Evolutionary conservation across 1,284 basidiomycete genomes (phyloP).

Genomic region (Tilletia walkeri): DNA sequence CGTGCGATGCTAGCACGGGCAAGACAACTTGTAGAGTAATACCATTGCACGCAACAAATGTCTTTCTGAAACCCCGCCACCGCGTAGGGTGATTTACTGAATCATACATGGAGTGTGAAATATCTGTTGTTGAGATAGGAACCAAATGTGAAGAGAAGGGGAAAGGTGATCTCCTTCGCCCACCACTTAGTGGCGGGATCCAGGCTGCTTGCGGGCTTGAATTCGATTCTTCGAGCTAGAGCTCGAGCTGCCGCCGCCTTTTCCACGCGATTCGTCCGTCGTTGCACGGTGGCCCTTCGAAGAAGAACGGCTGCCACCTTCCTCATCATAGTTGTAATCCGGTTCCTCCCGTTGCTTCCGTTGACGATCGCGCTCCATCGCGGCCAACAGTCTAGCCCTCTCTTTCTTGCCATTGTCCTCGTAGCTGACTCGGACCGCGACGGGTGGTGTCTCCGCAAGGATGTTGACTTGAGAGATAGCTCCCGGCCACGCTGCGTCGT

Average conservation of each 20-base stretch:
- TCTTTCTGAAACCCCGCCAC: neutral
- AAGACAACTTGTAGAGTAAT: conserved; percentile 15
- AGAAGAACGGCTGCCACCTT: neutral
- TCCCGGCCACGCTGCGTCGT: too few species aligned
- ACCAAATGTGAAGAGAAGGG: neutral
- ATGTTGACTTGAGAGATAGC: neutral
- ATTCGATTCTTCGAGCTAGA: conserved; percentile 9
- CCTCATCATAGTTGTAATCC: neutral
- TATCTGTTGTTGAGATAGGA: neutral
- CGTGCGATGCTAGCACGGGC: conserved; percentile 11
- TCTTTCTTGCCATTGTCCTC: conserved; percentile 10
- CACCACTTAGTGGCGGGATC: neutral
- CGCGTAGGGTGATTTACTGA: neutral
- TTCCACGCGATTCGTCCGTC: neutral
- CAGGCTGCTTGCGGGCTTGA: conserved; percentile 4
- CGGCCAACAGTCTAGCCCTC: conserved; percentile 1
- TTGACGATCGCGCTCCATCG: neutral
- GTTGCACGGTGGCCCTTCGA: neutral
- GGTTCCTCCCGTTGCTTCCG: neutral
- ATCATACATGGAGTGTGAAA: neutral
- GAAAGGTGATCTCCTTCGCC: neutral
- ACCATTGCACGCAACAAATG: neutral
- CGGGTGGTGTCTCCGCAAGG: neutral
- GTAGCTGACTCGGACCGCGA: neutral
- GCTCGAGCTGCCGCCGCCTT: neutral